A percentile compares a stretch with the other conserved stretches of the same genome.
phyloP scores from a whole-genome alignment of 2,329 filamentous ascomycete genomes.

The Stagonosporopsis rhizophila region DNA sequence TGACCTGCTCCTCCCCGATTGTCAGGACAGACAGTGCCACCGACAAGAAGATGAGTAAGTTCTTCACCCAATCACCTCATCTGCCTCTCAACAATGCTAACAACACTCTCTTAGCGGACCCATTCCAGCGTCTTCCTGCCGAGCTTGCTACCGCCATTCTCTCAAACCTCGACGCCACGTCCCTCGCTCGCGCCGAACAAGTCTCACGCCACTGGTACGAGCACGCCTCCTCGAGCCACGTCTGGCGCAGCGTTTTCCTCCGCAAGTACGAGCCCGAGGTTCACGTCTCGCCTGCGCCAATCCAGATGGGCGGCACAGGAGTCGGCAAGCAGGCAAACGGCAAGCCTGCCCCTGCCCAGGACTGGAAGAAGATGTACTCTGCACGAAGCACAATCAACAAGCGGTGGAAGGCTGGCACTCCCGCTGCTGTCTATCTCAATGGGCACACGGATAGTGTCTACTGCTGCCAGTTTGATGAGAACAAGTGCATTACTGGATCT shows the following conservation, averaged over 20 bases:
- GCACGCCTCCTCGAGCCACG: constrained; percentile 62
- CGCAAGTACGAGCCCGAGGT: constrained; percentile 59
- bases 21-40: constrained; percentile 40
- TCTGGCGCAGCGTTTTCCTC: constrained; percentile 70
- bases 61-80: not conserved
- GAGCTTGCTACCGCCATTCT: constrained; percentile 67
- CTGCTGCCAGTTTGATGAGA: constrained; percentile 96
- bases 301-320: constrained; percentile 61
- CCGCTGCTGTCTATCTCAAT: constrained; percentile 85
- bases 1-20: constrained; percentile 46
- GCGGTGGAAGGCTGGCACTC: constrained; percentile 80
- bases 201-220: constrained; percentile 66
- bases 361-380: constrained; percentile 87
- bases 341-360: constrained; percentile 61
- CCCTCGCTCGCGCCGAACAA: constrained; percentile 61
- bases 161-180: constrained; percentile 64
- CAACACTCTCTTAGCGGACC: constrained; percentile 52
- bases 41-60: constrained; percentile 47
- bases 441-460: constrained; percentile 97
- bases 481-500: constrained; percentile 96
- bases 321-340: constrained; percentile 59
- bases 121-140: constrained; percentile 61
- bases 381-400: constrained; percentile 76
- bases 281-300: constrained; percentile 54
- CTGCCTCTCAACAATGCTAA: constrained; percentile 14